Conservation (phyloP, 805 yeast genomes). For the Wickerhamiella bombiphila region DNA sequence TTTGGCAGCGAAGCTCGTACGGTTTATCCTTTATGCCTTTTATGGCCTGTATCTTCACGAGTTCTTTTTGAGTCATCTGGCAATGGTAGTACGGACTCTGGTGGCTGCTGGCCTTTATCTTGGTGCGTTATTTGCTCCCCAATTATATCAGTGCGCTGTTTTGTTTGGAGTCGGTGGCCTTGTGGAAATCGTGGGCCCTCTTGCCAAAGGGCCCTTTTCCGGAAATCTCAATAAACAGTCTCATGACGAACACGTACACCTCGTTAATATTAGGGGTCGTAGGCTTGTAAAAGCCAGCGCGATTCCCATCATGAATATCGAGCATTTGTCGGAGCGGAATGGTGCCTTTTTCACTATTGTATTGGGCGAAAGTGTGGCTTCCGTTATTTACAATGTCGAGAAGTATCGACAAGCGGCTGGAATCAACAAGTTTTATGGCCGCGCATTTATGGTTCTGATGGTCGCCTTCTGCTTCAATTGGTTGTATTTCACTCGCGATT, state of each 20-base stretch:
- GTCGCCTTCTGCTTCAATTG: conserved; percentile 5
- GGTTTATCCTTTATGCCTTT: conserved; percentile 4
- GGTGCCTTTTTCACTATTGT: conserved; percentile 5
- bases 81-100: background rate
- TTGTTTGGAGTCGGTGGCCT: conserved; percentile 6
- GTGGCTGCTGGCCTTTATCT: conserved; percentile 5
- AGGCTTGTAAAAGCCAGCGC: no score
- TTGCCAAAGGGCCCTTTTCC: background rate
- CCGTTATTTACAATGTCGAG: conserved; percentile 3
- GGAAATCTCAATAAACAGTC: background rate
- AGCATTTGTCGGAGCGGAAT: conserved; percentile 6
- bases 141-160: conserved; percentile 1
- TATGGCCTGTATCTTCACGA: conserved; percentile 3
- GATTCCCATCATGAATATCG: conserved; percentile 4
- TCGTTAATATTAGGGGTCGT: background rate
- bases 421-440: conserved; percentile 4
- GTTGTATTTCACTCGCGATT: conserved; percentile 6
- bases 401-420: conserved; percentile 4
- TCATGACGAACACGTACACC: background rate
- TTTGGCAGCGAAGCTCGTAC: conserved; percentile 5
- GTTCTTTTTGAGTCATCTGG: conserved; percentile 2
- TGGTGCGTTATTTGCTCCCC: conserved; percentile 4
- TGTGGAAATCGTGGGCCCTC: conserved; percentile 2
- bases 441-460: conserved; percentile 6
- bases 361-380: conserved; percentile 8